Evolutionary conservation across 2,329 filamentous ascomycete species (phyloP).

Genomic region (Aspergillus costaricaensis): DNA sequence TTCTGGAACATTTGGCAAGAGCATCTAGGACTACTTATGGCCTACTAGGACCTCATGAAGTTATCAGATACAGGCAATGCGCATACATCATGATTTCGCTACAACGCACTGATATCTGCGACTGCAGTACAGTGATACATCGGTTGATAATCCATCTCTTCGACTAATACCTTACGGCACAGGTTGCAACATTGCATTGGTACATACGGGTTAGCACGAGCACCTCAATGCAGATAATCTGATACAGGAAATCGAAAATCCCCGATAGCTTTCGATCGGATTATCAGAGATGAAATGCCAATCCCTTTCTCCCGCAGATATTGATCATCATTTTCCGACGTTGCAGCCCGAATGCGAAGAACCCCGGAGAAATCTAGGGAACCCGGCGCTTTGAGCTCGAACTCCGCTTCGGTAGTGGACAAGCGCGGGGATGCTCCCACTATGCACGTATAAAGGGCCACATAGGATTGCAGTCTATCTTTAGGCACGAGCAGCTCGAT

Average conservation of each 20-base stretch:
- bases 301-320: constrained; percentile 14
- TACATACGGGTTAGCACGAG: background rate
- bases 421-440: constrained; percentile 6
- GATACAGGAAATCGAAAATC: constrained; percentile 11
- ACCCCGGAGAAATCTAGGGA: background rate
- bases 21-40: too few relatives aligned
- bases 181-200: background rate
- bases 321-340: constrained; percentile 9
- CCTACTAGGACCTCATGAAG: too few relatives aligned
- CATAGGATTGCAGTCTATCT: constrained; percentile 1
- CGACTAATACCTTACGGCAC: background rate
- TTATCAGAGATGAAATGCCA: constrained; percentile 9
- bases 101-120: too few relatives aligned
- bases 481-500: constrained; percentile 15
- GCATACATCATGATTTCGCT: too few relatives aligned
- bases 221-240: constrained; percentile 12
- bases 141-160: background rate
- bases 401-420: background rate
- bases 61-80: too few relatives aligned
- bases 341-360: constrained; percentile 8
- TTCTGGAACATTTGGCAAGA: background rate
- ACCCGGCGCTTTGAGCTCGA: constrained; percentile 11
- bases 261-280: constrained; percentile 4
- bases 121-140: background rate
- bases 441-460: constrained; percentile 10